A percentile compares a stretch with the other conserved stretches of the same genome.
phyloP scores from a whole-genome alignment of 345 rosid genomes.

The Melaleuca alternifolia region DNA sequence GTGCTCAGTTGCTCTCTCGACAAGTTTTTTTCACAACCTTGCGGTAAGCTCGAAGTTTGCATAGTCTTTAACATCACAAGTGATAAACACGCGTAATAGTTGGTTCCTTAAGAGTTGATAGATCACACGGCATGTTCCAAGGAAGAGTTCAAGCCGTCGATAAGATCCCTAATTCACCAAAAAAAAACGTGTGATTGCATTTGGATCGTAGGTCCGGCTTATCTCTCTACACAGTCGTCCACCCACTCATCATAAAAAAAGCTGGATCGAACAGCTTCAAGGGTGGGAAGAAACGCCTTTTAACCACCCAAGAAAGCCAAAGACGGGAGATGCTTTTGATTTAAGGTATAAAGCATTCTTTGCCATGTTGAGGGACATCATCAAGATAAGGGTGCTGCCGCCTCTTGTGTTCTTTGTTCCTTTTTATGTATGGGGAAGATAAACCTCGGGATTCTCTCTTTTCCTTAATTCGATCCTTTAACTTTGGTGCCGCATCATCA shows the following conservation, averaged over 20 bases:
- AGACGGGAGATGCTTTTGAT: background rate
- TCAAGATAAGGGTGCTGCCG: background rate
- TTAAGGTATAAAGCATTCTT: background rate
- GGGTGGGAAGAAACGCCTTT: background rate
- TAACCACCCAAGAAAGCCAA: background rate
- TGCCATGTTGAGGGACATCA: background rate
- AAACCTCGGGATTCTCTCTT: background rate
- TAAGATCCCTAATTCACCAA: too few relatives aligned
- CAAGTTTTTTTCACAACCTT: too few relatives aligned
- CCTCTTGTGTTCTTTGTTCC: background rate
- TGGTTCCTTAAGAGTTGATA: too few relatives aligned
- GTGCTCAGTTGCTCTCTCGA: too few relatives aligned
- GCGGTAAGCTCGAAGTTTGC: too few relatives aligned
- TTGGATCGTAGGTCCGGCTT: background rate
- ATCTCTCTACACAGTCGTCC: too few relatives aligned
- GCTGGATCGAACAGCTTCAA: too few relatives aligned
- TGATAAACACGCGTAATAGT: too few relatives aligned
- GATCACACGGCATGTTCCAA: too few relatives aligned
- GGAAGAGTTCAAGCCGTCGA: too few relatives aligned
- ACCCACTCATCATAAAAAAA: too few relatives aligned
- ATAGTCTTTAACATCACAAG: too few relatives aligned
- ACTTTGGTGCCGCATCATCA: background rate
- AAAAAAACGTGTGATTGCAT: accelerated
- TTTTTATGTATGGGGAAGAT: background rate
- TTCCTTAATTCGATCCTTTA: background rate